phyloP scores from a whole-genome alignment of 495 filamentous ascomycete species.

The Hyphodiscus hymeniophilus region DNA sequence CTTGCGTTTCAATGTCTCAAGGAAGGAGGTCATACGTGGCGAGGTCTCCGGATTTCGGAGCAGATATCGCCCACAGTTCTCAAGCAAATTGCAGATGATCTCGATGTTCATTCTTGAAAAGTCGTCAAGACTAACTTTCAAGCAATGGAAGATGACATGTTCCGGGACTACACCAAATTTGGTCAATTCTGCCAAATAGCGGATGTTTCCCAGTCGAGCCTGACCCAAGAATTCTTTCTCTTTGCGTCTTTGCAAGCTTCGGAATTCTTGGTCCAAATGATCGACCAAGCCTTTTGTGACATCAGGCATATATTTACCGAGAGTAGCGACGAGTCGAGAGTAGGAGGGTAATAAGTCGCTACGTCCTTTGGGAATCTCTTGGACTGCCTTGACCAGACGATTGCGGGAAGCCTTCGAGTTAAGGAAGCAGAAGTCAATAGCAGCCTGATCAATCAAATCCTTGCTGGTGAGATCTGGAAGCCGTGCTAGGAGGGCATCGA shows the following conservation, averaged over 20 bases:
- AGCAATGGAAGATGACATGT: slow-evolving; percentile 97
- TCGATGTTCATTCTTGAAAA: slow-evolving; percentile 99
- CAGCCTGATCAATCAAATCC: slow-evolving; percentile 83
- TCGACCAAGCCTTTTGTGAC: slow-evolving; percentile 85
- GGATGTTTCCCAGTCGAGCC: slow-evolving; percentile 88
- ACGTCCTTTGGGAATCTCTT: slow-evolving; percentile 89
- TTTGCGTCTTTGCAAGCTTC: slow-evolving; percentile 95
- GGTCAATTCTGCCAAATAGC: slow-evolving; percentile 93
- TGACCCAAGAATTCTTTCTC: slow-evolving; percentile 95
- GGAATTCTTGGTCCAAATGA: slow-evolving; percentile 93
- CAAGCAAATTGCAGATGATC: slow-evolving; percentile 93
- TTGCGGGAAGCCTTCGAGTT: slow-evolving; percentile 98
- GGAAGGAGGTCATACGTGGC: slow-evolving; percentile 83
- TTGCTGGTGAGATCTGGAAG: slow-evolving; percentile 86
- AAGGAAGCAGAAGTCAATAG: slow-evolving; percentile 94
- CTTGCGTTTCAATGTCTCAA: slow-evolving; percentile 93
- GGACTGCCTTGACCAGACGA: slow-evolving; percentile 82
- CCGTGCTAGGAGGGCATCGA: slow-evolving; percentile 81
- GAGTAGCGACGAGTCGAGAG: slow-evolving; percentile 84
- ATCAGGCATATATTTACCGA: slow-evolving; percentile 90
- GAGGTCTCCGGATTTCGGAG: slow-evolving; percentile 90
- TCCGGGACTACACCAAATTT: slow-evolving; percentile 98
- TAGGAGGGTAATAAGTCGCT: slow-evolving; percentile 88
- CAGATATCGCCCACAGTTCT: slow-evolving; percentile 94
- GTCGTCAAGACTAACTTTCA: slow-evolving; percentile 95